Base-by-base conservation (phyloP, 2,329 filamentous ascomycete species). In the Trichoderma sp. region DNA sequence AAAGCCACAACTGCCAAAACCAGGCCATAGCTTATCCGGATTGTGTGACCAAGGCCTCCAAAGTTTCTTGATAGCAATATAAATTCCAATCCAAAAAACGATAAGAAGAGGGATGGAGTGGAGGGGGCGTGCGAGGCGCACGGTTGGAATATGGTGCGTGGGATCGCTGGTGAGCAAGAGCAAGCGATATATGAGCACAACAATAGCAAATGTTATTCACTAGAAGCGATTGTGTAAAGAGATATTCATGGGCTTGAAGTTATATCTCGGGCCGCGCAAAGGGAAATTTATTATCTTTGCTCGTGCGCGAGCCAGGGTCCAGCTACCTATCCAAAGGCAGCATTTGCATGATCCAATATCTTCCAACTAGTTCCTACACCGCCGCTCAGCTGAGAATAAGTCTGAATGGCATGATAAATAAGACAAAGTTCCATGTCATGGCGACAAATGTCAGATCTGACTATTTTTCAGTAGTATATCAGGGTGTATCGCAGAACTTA, bases 1-100 rank as follows among this genome's bases (percentile, higher is more conserved):
- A 66, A 14, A 66, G 63, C 63, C 63, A 66, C 63, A 66, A 8
- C 16, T 66, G 63, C 63, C 63, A 66, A 2, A 28, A 37, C 16
- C n/a, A 43, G 21, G 43, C 63, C 63, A 66, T 66, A 11, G 26
- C 18, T 8, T 24, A 6, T n/a, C 8, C 43, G 16, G 13, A 18
- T 10, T 4, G 26, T 16, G 21, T 8, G 16, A 21, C 5, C 5
- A 6, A 8, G 2, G 2, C 2, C n/a, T 49, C 5, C 4, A n/a
- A 14, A 56, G 3, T 5, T 1, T 2, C 11, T 4, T 11, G 24
- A 13, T 1, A 58, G 1, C 18, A 1, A 34, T 11, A n/a, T 54
- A 1, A 51, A 24, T 24, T 10, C 49, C 13, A 0, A 21, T n/a
- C 39, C 7, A 5, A 49, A 4, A n/a, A 49, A 11, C 5, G 3